Evolutionary conservation across 495 filamentous ascomycete genomes (phyloP), one percentile per base, ranked within the genome.

Genomic region (Aspergillus panamensis): DNA sequence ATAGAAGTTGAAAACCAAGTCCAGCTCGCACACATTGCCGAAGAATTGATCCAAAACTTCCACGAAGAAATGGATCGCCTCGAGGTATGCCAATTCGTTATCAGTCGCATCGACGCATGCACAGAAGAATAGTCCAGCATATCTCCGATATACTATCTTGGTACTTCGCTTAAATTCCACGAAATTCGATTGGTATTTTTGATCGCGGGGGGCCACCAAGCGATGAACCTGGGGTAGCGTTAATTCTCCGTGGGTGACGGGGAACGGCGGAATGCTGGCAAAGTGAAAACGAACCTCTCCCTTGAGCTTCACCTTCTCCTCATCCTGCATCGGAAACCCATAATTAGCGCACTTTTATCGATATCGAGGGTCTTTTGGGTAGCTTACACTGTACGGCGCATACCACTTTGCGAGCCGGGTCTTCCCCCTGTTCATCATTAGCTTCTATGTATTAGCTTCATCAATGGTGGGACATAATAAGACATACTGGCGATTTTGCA

Each of bases 151-250:
- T 20, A 98, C 91, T 62, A 98, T 87, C 77, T 96, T 97, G 63
- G 69, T 93, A 85, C 83, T 91, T 51, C 71, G 66, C 48, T 78
- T 78, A 73, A 89, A 88, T 78, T 98, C 94, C 75, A 98, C 94
- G 69, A 98, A 98, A 77, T 98, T 98, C 69, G 90, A 96, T 71
- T 98, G 94, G 77, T 98, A 96, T 74, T 98, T 98, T 74, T 98
- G 94, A 73, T 98, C 94, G 64, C 94, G 87, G 9, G 94, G 94
- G 4, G 94, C 94, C 51, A 98, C 91, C 58, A 98, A 90, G 58
- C 94, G 92, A 82, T 98, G 94, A 69, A 97, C 87, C 89, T 93
- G 58, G 53, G 51, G 35, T 40, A 19, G 42, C 35, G 57, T 53
- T 44, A 59, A 51, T 59, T 20, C 20, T 32, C 37, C 45, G 45